Percentiles rank a stretch among this genome's conserved stretches.
Conservation (phyloP, 495 filamentous ascomycete genomes). For the Penicillium riverlandense region DNA sequence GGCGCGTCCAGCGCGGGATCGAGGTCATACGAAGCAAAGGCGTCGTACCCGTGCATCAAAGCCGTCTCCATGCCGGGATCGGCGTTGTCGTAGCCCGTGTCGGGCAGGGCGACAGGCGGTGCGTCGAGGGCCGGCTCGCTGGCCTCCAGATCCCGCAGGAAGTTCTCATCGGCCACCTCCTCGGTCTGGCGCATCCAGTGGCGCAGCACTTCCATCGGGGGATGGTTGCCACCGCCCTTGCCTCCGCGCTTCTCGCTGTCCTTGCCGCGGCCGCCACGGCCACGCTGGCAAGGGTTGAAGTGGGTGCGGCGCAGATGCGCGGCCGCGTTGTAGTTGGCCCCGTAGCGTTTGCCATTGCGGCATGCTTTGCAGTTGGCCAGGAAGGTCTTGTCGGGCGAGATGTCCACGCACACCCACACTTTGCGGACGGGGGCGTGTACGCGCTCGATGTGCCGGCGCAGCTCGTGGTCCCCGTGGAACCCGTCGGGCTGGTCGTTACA, state of each 20-base stretch:
- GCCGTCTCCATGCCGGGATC: slow-evolving; percentile 20
- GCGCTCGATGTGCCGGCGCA: slow-evolving; percentile 77
- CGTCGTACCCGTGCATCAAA: slow-evolving; percentile 23
- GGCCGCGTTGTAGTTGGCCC: slow-evolving; percentile 91
- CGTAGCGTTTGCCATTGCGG: slow-evolving; percentile 68
- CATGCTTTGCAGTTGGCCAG: slow-evolving; percentile 88
- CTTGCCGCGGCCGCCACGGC: slow-evolving; percentile 45
- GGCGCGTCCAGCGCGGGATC: slow-evolving; percentile 24
- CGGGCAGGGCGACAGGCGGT: neutral
- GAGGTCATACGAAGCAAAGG: slow-evolving; percentile 17
- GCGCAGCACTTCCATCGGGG: slow-evolving; percentile 74
- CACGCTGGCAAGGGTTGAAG: slow-evolving; percentile 63
- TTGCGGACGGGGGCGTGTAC: slow-evolving; percentile 68
- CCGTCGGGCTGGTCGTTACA: slow-evolving; percentile 77
- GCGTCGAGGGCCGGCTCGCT: neutral
- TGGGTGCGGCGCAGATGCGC: slow-evolving; percentile 87
- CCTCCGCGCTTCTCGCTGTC: slow-evolving; percentile 64
- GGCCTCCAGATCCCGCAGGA: neutral
- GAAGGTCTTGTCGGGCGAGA: slow-evolving; percentile 51
- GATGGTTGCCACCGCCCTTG: slow-evolving; percentile 76
- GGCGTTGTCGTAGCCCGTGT: neutral
- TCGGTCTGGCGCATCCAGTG: slow-evolving; percentile 73
- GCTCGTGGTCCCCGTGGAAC: slow-evolving; percentile 90
- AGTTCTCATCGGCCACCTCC: slow-evolving; percentile 34
- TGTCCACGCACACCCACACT: slow-evolving; percentile 75